phyloP scores from a whole-genome alignment of 768 basidiomycete genomes.

The Dentipellis sp. region DNA sequence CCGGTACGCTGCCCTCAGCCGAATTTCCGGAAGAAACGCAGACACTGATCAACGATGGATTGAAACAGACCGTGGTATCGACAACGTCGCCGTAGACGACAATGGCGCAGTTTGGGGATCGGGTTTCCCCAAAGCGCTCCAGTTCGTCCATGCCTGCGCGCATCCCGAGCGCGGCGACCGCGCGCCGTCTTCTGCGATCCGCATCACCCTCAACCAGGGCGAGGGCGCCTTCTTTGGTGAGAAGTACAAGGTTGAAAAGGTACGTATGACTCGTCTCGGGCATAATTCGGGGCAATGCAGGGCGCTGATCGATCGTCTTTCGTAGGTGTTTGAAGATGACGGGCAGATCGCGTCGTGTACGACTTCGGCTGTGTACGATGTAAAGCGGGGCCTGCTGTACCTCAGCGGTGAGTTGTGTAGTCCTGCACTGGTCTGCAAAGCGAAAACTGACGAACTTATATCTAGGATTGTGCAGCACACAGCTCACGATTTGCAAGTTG shows the following conservation, averaged over 20 bases:
- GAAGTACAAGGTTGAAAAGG: slow-evolving; percentile 53
- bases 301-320: slow-evolving; percentile 8
- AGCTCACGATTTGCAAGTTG: background rate
- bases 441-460: background rate
- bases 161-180: slow-evolving; percentile 26
- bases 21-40: background rate
- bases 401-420: slow-evolving; percentile 39
- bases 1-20: slow-evolving; percentile 30
- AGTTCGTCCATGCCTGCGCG: slow-evolving; percentile 28
- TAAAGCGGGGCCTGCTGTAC: slow-evolving; percentile 39
- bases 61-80: slow-evolving; percentile 37
- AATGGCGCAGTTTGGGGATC: slow-evolving; percentile 57
- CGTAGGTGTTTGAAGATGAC: slow-evolving; percentile 59
- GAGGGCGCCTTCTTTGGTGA: slow-evolving; percentile 44
- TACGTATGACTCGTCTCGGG: slow-evolving; percentile 12
- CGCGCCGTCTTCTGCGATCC: slow-evolving; percentile 41
- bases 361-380: slow-evolving; percentile 51
- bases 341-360: slow-evolving; percentile 46
- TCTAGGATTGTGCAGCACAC: background rate
- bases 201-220: slow-evolving; percentile 45
- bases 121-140: slow-evolving; percentile 35
- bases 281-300: background rate
- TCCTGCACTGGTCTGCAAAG: background rate
- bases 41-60: background rate
- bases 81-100: slow-evolving; percentile 53